Base-by-base conservation (phyloP, 768 basidiomycete genomes). In the Lactifluus hygrophoroides region DNA sequence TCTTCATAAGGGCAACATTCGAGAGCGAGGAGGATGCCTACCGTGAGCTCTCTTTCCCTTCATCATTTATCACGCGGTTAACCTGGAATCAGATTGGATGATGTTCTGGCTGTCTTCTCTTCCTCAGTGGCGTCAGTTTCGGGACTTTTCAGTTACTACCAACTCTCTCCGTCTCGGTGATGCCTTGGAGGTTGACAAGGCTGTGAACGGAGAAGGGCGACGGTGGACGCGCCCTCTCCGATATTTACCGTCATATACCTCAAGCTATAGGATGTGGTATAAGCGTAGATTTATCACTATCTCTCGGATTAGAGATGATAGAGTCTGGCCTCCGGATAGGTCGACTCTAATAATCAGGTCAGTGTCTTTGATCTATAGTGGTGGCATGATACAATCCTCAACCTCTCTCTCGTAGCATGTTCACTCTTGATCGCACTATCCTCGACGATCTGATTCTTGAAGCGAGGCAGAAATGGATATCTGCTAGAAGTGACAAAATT, bases 51-150 rank as follows among this genome's bases (percentile, higher is more conserved):
- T 37, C 11, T 54, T 44, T 60, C 17, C 1, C 10, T 5, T n/a
- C 32, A 38, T 43, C 1, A 5, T 54, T 57, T 30, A 52, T 53
- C 47, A 54, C 51, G 42, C 43, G 58, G 10, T 25, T 42, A 38
- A 54, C 14, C 23, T 21, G 10, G 54, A 1, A 38, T 38, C 57
- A 87, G 85, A 77, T 35, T 89, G 87, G 87, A 75, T 89, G 65
- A 78, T 86, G 77, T 70, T 76, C 40, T 89, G 86, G 86, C 69
- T 88, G 0, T 80, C 83, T 4, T 75, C 76, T 51, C 81, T 82
- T 42, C 76, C 81, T 19, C 72, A 77, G n/a, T 87, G 83, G 83
- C 70, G 76, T 78, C 60, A 69, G 38, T 76, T 80, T 7, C 77
- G 83, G 8, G 75, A 78, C 55, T 72, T 85, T 28, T 70, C 81